phyloP scores from a whole-genome alignment of 2,329 filamentous ascomycete genomes.

The Diaporthe citriasiana region DNA sequence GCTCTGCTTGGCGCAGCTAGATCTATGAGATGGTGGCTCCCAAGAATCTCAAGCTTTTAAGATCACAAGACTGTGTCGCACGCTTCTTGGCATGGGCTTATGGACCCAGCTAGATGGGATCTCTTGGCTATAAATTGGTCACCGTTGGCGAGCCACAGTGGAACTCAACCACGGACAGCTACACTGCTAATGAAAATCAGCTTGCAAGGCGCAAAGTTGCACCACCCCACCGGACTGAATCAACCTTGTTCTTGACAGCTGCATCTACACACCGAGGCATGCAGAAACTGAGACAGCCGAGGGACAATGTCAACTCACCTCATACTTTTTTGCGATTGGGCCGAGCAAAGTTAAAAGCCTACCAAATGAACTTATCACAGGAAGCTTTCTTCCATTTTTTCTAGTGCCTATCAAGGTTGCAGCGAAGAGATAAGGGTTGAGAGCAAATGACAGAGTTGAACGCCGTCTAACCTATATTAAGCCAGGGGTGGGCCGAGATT shows the following conservation, averaged over 20 bases:
- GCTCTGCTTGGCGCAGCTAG: slow-evolving; percentile 21
- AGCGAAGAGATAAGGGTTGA: neutral
- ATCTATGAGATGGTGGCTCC: neutral
- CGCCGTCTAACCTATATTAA: slow-evolving; percentile 7
- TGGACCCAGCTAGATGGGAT: neutral
- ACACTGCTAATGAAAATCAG: neutral
- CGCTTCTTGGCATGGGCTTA: neutral
- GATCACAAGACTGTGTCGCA: neutral
- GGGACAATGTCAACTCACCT: neutral
- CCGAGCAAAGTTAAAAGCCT: neutral
- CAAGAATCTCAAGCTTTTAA: slow-evolving; percentile 20
- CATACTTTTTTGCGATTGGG: neutral
- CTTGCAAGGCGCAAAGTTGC: neutral
- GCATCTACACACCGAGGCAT: neutral
- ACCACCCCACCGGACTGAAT: too few species aligned
- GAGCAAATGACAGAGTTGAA: neutral
- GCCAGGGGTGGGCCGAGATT: slow-evolving; percentile 8
- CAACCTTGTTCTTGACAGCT: too few species aligned
- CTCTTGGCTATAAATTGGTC: neutral
- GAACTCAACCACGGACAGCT: neutral
- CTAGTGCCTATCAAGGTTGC: slow-evolving; percentile 8
- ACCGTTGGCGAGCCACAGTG: neutral
- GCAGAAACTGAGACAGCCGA: neutral
- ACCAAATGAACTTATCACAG: neutral
- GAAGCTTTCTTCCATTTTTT: neutral